Conservation (phyloP, 2,329 filamentous ascomycete genomes). For the Trichoderma sp. region DNA sequence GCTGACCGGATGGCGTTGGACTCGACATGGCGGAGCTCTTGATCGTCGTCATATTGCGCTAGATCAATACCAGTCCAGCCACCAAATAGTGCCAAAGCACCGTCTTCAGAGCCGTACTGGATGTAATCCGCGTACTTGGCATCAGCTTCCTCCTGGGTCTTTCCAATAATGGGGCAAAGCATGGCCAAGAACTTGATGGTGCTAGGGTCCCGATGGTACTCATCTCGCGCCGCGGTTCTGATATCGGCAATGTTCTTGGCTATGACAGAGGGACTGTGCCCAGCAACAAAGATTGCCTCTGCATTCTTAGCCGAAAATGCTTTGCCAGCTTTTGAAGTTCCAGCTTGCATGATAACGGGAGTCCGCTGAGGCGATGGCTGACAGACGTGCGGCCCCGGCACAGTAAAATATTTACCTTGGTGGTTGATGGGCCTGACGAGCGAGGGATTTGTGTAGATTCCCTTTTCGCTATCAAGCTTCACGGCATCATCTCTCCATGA, state of each 20-base stretch:
- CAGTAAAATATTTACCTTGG: conserved; percentile 56
- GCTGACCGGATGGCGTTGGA: conserved; percentile 58
- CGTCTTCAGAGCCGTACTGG: conserved; percentile 58
- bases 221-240: conserved; percentile 46
- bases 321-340: conserved; percentile 59
- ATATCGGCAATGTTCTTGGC: conserved; percentile 58
- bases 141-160: conserved; percentile 59
- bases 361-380: conserved; percentile 63
- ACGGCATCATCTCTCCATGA: conserved; percentile 63
- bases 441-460: conserved; percentile 44
- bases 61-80: conserved; percentile 68
- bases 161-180: conserved; percentile 57
- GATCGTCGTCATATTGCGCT: conserved; percentile 58
- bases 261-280: conserved; percentile 54
- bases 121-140: conserved; percentile 50
- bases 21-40: conserved; percentile 61
- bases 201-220: conserved; percentile 51
- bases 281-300: conserved; percentile 62
- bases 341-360: conserved; percentile 63
- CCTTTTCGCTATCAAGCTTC: conserved; percentile 50
- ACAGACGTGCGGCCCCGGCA: conserved; percentile 59
- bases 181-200: conserved; percentile 61
- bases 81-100: conserved; percentile 62
- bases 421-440: conserved; percentile 63
- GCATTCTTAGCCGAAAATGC: conserved; percentile 62